Evolutionary conservation across 1,139 yeast genomes (phyloP).

Genomic region (Protomyces pachydermus): DNA sequence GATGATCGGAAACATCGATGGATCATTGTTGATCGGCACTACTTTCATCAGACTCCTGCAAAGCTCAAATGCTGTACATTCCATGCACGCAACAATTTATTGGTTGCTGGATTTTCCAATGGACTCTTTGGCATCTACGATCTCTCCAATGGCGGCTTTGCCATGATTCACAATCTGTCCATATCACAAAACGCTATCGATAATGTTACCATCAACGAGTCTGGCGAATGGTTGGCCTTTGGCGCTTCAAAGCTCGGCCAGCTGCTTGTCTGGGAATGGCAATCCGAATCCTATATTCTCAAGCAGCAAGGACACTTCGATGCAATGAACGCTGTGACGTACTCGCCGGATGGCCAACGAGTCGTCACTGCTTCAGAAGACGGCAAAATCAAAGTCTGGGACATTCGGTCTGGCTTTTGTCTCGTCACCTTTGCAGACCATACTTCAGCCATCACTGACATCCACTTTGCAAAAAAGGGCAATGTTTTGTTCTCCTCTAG

Average conservation of each 20-base stretch:
- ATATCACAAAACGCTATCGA: conserved; percentile 91
- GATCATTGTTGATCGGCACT: conserved; percentile 76
- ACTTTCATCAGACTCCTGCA: conserved; percentile 60
- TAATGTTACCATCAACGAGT: conserved; percentile 67
- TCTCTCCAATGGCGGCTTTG: conserved; percentile 59
- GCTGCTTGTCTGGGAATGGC: conserved; percentile 96
- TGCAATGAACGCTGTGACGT: conserved; percentile 72
- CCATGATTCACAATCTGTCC: conserved; percentile 73
- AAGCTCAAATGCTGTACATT: conserved; percentile 76
- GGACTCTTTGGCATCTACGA: conserved; percentile 95
- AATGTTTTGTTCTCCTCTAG: conserved; percentile 88
- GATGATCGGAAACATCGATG: conserved; percentile 45
- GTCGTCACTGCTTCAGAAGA: conserved; percentile 94
- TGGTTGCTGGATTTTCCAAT: conserved; percentile 83
- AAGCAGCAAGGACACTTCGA: conserved; percentile 98
- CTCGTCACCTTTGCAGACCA: conserved; percentile 89
- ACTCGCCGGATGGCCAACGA: conserved; percentile 92
- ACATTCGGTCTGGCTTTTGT: conserved; percentile 85
- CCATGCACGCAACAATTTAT: conserved; percentile 63
- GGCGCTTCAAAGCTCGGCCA: conserved; percentile 93
- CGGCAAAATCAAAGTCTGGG: conserved; percentile 97
- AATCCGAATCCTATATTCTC: conserved; percentile 87
- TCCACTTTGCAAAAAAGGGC: conserved; percentile 80
- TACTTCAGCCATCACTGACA: conserved; percentile 79
- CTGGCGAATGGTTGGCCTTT: conserved; percentile 97